Conservation (phyloP, 1,284 basidiomycete genomes). For the Ceratobasidium sp. region DNA sequence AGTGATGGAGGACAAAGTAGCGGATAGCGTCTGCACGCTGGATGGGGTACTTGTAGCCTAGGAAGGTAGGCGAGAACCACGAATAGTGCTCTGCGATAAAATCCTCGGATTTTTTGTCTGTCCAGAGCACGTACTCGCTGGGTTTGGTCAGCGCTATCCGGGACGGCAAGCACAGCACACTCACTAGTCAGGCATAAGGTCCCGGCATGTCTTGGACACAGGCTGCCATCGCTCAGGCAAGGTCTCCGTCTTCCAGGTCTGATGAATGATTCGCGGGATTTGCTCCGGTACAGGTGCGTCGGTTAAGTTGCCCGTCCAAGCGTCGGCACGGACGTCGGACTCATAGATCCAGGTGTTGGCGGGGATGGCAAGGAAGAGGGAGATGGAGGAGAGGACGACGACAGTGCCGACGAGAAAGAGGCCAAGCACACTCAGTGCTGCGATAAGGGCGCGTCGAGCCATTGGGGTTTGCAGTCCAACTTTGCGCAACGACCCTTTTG, state of each 20-base stretch:
- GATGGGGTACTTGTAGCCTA: constrained; percentile 92
- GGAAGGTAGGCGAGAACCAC: constrained; percentile 93
- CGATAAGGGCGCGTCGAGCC: constrained; percentile 72
- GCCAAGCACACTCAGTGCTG: constrained; percentile 79
- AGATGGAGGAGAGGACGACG: constrained; percentile 89
- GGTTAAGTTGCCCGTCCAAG: constrained; percentile 68
- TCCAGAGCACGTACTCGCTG: constrained; percentile 98
- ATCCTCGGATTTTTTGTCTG: constrained; percentile 87
- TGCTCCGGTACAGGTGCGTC: constrained; percentile 71
- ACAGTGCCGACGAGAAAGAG: constrained; percentile 92
- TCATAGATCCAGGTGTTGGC: constrained; percentile 81
- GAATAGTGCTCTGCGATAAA: constrained; percentile 91
- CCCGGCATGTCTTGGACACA: constrained; percentile 81
- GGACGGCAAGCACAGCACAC: constrained; percentile 54
- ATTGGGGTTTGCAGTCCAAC: constrained; percentile 54
- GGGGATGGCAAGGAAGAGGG: constrained; percentile 90
- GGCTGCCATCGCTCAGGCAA: constrained; percentile 86
- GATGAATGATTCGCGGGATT: constrained; percentile 94
- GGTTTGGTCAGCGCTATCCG: constrained; percentile 21
- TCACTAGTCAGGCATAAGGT: constrained; percentile 95
- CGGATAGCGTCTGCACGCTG: constrained; percentile 98
- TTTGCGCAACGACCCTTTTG: constrained; percentile 6
- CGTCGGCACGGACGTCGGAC: constrained; percentile 71
- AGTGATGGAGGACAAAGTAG: constrained; percentile 96
- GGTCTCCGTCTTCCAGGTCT: constrained; percentile 96